A percentile compares a stretch with the other conserved stretches of the same genome.
phyloP scores from a whole-genome alignment of 208 protist genomes.

The Leishmania martiniquensis region DNA sequence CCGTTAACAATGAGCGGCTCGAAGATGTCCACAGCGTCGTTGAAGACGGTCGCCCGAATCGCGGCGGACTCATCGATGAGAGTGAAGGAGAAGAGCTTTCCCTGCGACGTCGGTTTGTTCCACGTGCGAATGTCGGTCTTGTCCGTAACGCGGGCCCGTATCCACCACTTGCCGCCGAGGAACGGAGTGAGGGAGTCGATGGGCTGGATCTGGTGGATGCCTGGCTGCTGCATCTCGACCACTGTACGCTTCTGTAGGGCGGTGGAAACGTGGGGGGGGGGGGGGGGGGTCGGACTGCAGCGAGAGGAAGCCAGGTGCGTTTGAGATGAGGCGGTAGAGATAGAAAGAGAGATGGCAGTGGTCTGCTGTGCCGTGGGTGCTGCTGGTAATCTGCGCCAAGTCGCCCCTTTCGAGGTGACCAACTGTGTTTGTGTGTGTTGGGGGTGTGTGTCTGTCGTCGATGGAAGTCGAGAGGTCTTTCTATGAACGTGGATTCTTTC shows the following conservation, averaged over 20 bases:
- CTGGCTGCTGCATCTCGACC: constrained; percentile 54
- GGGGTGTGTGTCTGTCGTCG: background rate
- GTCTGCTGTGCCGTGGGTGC: background rate
- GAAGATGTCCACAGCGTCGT: constrained; percentile 91
- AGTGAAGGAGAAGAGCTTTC: constrained; percentile 93
- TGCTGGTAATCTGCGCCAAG: background rate
- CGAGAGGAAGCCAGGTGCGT: no score
- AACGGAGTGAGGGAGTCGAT: constrained; percentile 93
- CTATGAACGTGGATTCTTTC: background rate
- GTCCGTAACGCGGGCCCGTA: constrained; percentile 90
- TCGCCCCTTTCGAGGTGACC: constrained; percentile 1
- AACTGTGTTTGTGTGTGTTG: background rate
- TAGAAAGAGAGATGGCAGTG: no score
- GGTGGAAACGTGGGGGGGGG: background rate
- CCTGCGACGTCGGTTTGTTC: constrained; percentile 92
- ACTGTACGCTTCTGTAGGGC: background rate
- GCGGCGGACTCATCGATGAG: constrained; percentile 89
- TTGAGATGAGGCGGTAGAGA: no score
- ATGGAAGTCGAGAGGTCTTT: background rate
- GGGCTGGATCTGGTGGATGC: constrained; percentile 85
- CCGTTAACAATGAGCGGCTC: constrained; percentile 86
- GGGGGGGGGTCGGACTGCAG: background rate
- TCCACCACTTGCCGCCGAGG: constrained; percentile 89
- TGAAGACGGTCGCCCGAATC: constrained; percentile 93
- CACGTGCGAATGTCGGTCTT: constrained; percentile 92